Evolutionary conservation across 441 rosid species (phyloP).

Genomic region (Adansonia gregorii): DNA sequence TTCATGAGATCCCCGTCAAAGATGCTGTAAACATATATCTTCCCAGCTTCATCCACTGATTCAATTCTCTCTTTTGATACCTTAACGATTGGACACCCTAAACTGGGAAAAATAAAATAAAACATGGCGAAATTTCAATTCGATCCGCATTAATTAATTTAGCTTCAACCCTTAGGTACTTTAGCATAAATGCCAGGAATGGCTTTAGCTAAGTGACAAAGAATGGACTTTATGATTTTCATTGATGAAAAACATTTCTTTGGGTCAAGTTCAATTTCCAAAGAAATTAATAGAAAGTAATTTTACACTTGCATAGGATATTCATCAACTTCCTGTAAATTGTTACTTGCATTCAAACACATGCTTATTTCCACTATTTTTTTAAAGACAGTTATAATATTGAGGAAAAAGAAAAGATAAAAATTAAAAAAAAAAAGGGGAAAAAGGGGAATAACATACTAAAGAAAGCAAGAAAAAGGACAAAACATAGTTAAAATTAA

Average conservation of each 20-base stretch:
- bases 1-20: slow-evolving; percentile 79
- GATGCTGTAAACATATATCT: slow-evolving; percentile 55
- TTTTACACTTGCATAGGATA: neutral
- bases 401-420: no score
- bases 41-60: slow-evolving; percentile 59
- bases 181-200: neutral
- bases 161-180: neutral
- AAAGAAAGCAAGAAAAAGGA: no score
- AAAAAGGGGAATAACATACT: no score
- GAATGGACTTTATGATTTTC: neutral
- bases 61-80: slow-evolving; percentile 76
- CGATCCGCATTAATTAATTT: neutral
- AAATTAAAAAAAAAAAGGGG: no score
- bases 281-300: neutral
- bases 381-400: no score
- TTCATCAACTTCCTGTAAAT: neutral
- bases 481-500: no score
- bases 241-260: neutral
- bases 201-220: neutral
- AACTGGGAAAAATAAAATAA: neutral
- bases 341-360: neutral
- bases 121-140: neutral
- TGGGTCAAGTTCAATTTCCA: neutral
- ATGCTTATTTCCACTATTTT: no score
- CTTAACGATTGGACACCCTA: slow-evolving; percentile 74